Base-by-base conservation (phyloP, 2,329 filamentous ascomycete genomes). In the Fusarium xyrophilum region DNA sequence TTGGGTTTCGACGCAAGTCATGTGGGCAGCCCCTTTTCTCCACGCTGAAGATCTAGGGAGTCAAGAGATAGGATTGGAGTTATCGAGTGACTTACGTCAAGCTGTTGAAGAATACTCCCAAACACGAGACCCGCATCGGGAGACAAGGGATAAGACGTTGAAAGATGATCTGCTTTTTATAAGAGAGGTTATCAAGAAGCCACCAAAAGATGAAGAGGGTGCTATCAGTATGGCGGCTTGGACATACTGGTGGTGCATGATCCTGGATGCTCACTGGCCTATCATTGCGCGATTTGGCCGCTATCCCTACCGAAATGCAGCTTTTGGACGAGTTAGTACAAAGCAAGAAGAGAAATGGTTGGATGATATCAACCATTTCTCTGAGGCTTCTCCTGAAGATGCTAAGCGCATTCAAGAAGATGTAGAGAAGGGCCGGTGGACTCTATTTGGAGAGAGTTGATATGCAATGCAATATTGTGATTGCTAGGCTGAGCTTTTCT, bases 201-300 rank as follows among this genome's bases (percentile, higher is more conserved):
- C 57, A 0, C 47, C 46, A 5, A 15, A 13, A 3, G 39, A 35
- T 1, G 40, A 47, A 0, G 28, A n/a, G 0, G 25, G 44, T 1
- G 9, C 48, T 11, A 42, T 63, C 7, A 56, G 50, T 32, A 28
- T 63, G 21, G 0, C 36, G 0, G 27, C 14, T 6, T 63, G 60
- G 60, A 56, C 60, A 1, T 63, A 32, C 27, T 63, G 60, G 60
- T 63, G 60, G 60, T 63, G 60, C 2, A 63, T 48, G 50, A 63
- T 63, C 17, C 30, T 63, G 8, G 60, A 63, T 6, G n/a, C 60
- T 19, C 58, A 63, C 27, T 63, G 60, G 60, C 58, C 60, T 2
- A 63, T 63, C 12, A 63, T 63, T 5, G 28, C 40, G 6, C 43
- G 32, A 5, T 63, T 63, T 7, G 36, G 58, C 4, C 42, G 60